phyloP scores from a whole-genome alignment of 345 rosid genomes.

The Eucalyptus melliodora region DNA sequence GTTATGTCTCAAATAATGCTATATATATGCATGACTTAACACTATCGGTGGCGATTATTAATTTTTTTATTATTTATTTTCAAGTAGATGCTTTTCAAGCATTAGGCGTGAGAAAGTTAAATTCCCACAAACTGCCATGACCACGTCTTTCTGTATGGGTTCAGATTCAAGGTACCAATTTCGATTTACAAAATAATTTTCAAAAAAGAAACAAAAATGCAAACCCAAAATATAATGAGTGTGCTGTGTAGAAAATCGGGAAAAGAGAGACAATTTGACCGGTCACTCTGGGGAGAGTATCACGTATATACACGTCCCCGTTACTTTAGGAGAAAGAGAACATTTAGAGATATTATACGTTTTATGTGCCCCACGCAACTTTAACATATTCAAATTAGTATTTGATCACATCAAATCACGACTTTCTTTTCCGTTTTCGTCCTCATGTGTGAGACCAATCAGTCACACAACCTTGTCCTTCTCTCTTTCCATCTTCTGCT shows the following conservation, averaged over 20 bases:
- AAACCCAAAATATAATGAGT: neutral
- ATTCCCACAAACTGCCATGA: neutral
- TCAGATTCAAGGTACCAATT: neutral
- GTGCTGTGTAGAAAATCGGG: neutral
- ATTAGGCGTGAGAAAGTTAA: neutral
- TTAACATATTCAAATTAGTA: neutral
- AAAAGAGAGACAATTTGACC: neutral
- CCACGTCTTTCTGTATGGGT: neutral
- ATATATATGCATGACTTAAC: neutral
- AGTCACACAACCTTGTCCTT: neutral
- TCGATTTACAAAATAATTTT: neutral
- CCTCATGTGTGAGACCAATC: neutral
- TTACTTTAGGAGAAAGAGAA: neutral
- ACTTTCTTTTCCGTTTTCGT: neutral
- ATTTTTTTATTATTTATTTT: neutral
- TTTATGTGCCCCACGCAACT: neutral
- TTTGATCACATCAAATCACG: neutral
- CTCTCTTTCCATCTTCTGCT: neutral
- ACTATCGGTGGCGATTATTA: neutral
- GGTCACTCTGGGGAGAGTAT: neutral
- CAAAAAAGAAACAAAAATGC: neutral
- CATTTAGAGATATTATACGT: neutral
- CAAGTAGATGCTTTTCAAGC: neutral
- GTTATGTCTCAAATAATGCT: no score
- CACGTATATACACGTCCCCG: neutral